Evolutionary conservation across 768 basidiomycete species (phyloP), one percentile per base, ranked within the genome.

Genomic region (Pleurotus platypus): DNA sequence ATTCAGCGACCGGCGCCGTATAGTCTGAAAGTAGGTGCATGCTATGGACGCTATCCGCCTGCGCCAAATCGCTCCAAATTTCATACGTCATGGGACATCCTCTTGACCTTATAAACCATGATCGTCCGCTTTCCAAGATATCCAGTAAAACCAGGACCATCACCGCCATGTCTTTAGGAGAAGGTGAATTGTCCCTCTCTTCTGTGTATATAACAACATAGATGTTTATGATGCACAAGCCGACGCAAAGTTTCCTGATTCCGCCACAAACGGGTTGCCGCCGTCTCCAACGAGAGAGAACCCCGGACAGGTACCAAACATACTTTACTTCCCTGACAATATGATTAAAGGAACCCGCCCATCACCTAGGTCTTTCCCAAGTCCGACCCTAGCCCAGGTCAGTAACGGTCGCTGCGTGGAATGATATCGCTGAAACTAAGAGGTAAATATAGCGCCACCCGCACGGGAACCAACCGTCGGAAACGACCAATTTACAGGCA

Each of bases 251-350:
- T 79, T 75, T 60, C 75, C 78, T 49, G 74, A 73, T 37, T 61
- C 63, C 38, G 61, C 56, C 16, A 35, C 60, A 5, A 26, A 24
- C 15, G 76, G 70, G 5, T 63, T 75, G 46, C 77, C 79, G 8
- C 80, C 80, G 7, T 74, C 73, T 12, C 76, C 80, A 1, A 71
- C 72, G 4, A 62, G 64, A 27, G 77, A 80, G 63, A 83, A 82
- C 58, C 78, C 76, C 4, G 79, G 75, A 11, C 70, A 72, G 62
- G 80, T 78, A 55, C 22, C 65, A 56, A 4, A 26, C 20, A 11
- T 8, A 24, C 43, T 35, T 16, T 46, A 46, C 56, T 35, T 12
- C 46, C 39, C 13, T 15, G 30, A 22, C 59, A 2, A 13, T 5
- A 18, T 26, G 3, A 5, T 13, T 6, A 42, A 5, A 45, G 22